Evolutionary conservation across 352 stramenopile genomes (phyloP), one percentile per base, ranked within the genome.

Genomic region (Phytopythium kandeliae): DNA sequence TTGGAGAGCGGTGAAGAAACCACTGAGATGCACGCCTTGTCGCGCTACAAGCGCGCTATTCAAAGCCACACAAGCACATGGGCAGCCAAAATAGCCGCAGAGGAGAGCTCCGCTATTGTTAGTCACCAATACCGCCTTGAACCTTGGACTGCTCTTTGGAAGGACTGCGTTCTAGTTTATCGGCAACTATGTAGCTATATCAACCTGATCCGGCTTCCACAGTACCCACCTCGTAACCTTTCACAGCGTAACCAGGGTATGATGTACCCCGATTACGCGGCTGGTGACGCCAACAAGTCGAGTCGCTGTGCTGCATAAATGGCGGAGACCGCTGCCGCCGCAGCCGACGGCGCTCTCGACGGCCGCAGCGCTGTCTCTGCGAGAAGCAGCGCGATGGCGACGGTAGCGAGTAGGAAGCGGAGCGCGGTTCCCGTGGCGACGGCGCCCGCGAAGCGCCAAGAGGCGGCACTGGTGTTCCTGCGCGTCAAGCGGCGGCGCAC

Each of bases 401-500:
- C 31, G 31, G 30, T 31, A 21, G 13, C 12, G 21, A 33, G 30
- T 8, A 35, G 46, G 19, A 52, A 52, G 21, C 31, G 46, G 19
- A 40, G 46, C 16, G 46, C 46, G 13, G 46, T 21, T 31, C 12
- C 19, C 11, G 13, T 9, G 4, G 31, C 13, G n/a, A 21, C 19
- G 21, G 46, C 12, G 10, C 5, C 46, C n/a, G 21, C 25, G 46
- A 51, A 53, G 26, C 63, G 60, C 45, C 65, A 69, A 24, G 15
- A 52, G 46, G 46, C 42, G 42, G 74, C 73, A 46, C 65, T 71
- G 25, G 82, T 93, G 25, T 85, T 93, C 33, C 48, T 93, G 48
- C 80, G 83, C 17, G 66, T 93, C 26, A 93, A 93, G 60, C 83
- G 83, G 54, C 89, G 89, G 60, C 79, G 83, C 44, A 86, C 77